phyloP scores from a whole-genome alignment of 2,329 filamentous ascomycete genomes.

The Magnaporthiopsis rhizophila region DNA sequence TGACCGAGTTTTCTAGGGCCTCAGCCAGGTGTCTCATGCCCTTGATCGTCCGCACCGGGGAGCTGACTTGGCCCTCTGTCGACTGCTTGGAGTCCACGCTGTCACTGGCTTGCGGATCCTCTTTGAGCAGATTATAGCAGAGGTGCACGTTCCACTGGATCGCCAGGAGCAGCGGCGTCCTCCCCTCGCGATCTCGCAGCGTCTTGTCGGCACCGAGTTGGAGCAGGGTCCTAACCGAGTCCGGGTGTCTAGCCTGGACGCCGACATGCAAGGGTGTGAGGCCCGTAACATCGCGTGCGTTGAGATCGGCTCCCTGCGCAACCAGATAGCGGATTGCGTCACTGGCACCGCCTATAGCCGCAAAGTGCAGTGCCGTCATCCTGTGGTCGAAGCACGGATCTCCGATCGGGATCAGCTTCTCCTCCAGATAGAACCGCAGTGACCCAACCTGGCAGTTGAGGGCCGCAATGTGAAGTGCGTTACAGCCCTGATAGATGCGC shows the following conservation, averaged over 20 bases:
- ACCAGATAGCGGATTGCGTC: not conserved
- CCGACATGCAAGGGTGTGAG: constrained; percentile 4
- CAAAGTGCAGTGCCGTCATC: constrained; percentile 3
- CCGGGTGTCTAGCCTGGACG: not conserved
- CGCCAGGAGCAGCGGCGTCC: constrained; percentile 1
- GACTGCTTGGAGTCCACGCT: not conserved
- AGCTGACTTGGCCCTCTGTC: not conserved
- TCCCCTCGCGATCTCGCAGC: not conserved
- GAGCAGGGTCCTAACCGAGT: not conserved
- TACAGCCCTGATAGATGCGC: not conserved
- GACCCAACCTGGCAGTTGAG: not conserved
- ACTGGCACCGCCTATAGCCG: not conserved
- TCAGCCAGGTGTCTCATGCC: not conserved
- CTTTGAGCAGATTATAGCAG: not conserved
- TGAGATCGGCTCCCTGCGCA: constrained; percentile 12
- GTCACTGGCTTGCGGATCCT: not conserved
- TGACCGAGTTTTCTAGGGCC: constrained; percentile 4
- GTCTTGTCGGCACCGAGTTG: not conserved
- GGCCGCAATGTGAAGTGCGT: constrained; percentile 2
- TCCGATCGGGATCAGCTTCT: not conserved
- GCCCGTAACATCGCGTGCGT: not conserved
- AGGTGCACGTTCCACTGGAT: not conserved
- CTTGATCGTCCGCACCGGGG: not conserved
- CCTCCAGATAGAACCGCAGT: constrained; percentile 2
- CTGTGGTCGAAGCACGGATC: not conserved